phyloP scores from a whole-genome alignment of 768 basidiomycete genomes.

The Leccinellum albellum region DNA sequence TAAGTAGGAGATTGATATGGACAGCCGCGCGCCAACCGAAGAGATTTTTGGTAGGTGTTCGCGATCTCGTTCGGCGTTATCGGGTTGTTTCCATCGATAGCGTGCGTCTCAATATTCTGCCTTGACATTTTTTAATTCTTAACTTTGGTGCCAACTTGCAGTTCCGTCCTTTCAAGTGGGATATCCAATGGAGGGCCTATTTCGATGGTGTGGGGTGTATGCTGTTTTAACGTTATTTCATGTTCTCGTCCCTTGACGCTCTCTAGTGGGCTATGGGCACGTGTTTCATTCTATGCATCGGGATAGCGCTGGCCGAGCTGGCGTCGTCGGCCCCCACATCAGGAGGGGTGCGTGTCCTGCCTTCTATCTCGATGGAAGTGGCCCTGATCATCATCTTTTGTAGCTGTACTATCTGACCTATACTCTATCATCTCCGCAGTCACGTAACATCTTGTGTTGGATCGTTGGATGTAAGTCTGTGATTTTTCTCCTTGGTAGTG shows the following conservation, averaged over 20 bases:
- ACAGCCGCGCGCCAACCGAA: neutral
- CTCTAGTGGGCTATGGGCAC: conserved; percentile 35
- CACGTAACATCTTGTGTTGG: conserved; percentile 62
- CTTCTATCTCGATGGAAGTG: neutral
- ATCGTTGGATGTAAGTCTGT: conserved; percentile 55
- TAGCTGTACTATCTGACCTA: conserved; percentile 67
- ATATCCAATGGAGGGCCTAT: conserved; percentile 46
- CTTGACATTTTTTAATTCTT: neutral
- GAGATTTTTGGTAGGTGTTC: conserved; percentile 47
- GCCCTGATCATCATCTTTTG: neutral
- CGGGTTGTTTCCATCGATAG: conserved; percentile 62
- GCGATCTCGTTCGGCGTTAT: conserved; percentile 68
- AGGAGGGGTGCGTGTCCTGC: conserved; percentile 26
- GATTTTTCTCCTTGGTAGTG: neutral
- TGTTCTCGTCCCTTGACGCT: neutral
- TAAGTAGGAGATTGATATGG: neutral
- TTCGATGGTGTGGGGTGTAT: conserved; percentile 42
- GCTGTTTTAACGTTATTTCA: neutral
- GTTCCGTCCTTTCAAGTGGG: conserved; percentile 41
- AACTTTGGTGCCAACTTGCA: conserved; percentile 8
- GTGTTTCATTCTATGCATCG: conserved; percentile 35
- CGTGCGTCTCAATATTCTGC: conserved; percentile 34
- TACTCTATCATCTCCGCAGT: conserved; percentile 47
- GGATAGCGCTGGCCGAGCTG: conserved; percentile 36
- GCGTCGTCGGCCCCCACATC: conserved; percentile 38